Evolutionary conservation across 306 rosid species (phyloP), one percentile per base, ranked within the genome.

Genomic region (Fagus crenata): DNA sequence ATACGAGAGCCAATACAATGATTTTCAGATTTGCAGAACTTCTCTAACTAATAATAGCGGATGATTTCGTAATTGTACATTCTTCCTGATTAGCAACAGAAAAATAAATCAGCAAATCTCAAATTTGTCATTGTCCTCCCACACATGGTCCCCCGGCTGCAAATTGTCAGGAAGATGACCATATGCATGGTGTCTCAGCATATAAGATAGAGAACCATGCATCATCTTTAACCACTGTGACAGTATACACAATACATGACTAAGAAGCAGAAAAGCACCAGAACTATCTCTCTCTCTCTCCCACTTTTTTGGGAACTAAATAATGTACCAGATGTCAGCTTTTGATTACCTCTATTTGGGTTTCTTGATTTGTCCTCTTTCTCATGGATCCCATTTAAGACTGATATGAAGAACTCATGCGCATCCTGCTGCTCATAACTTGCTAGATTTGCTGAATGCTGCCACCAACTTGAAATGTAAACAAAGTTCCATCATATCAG

Each of bases 391-490:
- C 97, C 99, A 83, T 92, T 97, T 32, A 95, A 90, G 89, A 91
- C 90, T 74, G 99, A 95, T 83, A 95, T 95, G 89, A 95, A 95
- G 80, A 95, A 95, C 7, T 95, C 99, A 69, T 95, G 99, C 1
- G 99, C 99, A 80, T 95, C 99, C 78, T 95, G 99, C 83, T 95
- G 99, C 72, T 92, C 97, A 84, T 95, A 92, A 78, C 91, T 91
- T 40, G 99, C 97, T 73, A 92, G 89, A 85, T 91, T 95, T 13
- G 97, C 91, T 2, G 99, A 93, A 69, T 95, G 93, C 39, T 92
- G 99, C 99, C 99, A 95, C 81, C 77, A 87, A 83, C 88, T 89
- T 89, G 82, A 89, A 84, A 90, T 86, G 81, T 75, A 88, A 87
- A 90, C 70, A 80, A 86, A 78, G 78, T 86, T 80, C 74, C 79